These are phyloP conservation scores for Chytridiales sp. DNA, from an alignment of 371 early-diverging fungal species.

Conservation along the genomic window DNA sequence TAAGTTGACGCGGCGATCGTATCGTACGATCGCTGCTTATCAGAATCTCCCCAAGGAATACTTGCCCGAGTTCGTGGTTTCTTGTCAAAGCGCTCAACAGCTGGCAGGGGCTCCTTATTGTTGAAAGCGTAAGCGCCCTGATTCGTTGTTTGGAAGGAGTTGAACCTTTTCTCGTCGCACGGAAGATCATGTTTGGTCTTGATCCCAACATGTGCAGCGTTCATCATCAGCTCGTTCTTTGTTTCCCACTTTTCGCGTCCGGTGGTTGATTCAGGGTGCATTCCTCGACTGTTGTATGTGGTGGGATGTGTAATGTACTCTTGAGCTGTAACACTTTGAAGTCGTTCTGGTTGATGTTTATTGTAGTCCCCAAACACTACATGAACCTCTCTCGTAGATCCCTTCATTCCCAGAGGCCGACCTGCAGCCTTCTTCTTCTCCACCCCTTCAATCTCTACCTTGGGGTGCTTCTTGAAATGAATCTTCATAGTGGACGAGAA, in stretches of 20 bases:
- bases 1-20: constrained; percentile 36
- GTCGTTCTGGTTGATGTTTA: constrained; percentile 19
- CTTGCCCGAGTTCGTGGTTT: constrained; percentile 21
- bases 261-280: not conserved
- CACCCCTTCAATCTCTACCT: not conserved
- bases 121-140: constrained; percentile 28
- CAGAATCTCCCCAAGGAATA: constrained; percentile 36
- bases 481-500: constrained; percentile 35
- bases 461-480: constrained; percentile 20
- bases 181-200: constrained; percentile 43
- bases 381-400: constrained; percentile 19
- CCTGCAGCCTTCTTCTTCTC: constrained; percentile 30
- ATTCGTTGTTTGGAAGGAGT: constrained; percentile 38
- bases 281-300: constrained; percentile 17
- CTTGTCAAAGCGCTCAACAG: constrained; percentile 10
- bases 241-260: constrained; percentile 15
- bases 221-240: constrained; percentile 22
- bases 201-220: constrained; percentile 41
- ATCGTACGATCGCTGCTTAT: constrained; percentile 27
- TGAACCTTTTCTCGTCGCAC: constrained; percentile 39
- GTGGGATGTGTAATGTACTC: constrained; percentile 27
- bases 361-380: constrained; percentile 38
- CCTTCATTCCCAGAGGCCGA: constrained; percentile 29
- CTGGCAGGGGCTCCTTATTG: not conserved
- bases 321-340: constrained; percentile 25